phyloP scores from a whole-genome alignment of 495 filamentous ascomycete genomes.

The Aspergillus sclerotioniger region DNA sequence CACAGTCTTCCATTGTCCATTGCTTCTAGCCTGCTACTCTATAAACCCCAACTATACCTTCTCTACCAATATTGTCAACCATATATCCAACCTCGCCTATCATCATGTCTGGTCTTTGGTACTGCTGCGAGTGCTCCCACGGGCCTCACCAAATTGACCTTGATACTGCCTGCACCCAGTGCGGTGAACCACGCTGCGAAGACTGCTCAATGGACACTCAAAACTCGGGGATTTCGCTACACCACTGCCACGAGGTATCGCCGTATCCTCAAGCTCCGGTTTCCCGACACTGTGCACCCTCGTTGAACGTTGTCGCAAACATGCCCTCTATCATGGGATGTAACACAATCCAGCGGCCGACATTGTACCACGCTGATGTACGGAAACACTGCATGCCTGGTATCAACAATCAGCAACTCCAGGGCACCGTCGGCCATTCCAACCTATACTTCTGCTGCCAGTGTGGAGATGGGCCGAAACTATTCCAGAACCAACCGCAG shows the following conservation, averaged over 20 bases:
- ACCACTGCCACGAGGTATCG: constrained; percentile 6
- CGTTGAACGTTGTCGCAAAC: not conserved
- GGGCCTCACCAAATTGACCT: not conserved
- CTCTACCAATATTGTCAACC: not conserved
- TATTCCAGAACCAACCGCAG: constrained; percentile 31
- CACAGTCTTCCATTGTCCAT: not conserved
- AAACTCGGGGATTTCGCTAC: not conserved
- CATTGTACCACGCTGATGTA: not conserved
- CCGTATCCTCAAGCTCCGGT: not conserved
- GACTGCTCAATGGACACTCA: not conserved
- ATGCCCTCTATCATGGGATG: not conserved
- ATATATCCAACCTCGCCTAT: not conserved
- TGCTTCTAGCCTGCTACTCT: not conserved
- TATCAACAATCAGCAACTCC: not conserved
- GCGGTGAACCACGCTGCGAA: not conserved
- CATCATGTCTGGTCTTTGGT: constrained; percentile 3
- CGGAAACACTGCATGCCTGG: constrained; percentile 1
- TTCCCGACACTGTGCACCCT: not conserved
- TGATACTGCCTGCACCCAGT: not conserved
- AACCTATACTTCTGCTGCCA: constrained; percentile 42
- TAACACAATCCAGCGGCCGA: not conserved
- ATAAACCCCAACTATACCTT: not conserved
- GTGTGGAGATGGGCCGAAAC: constrained; percentile 42
- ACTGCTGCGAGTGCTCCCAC: not conserved
- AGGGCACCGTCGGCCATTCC: not conserved